Base-by-base conservation (phyloP, 2,329 filamentous ascomycete species). In the Acrocalymma vagum region DNA sequence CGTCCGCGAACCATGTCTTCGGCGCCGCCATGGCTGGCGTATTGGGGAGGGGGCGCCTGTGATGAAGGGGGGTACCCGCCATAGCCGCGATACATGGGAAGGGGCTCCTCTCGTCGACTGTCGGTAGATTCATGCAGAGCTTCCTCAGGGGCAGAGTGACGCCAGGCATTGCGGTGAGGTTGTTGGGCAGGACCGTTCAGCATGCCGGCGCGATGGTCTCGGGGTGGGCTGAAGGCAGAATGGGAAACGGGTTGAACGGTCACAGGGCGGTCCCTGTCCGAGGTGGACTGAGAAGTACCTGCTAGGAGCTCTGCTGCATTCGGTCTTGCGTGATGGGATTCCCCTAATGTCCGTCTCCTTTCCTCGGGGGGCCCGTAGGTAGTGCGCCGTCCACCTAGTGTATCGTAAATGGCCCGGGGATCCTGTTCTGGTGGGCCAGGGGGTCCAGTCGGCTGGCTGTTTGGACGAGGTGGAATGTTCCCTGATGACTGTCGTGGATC, bases 201-300 rank as follows among this genome's bases (percentile, higher is more conserved):
- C n/a, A n/a, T n/a, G n/a, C n/a, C n/a, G n/a, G n/a, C n/a, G n/a
- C n/a, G n/a, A n/a, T n/a, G n/a, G 17, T 62, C 57, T 18, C 55
- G 59, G 24, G 68, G 70, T 11, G 67, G 68, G 23, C 67, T 68
- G 42, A 69, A 72, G 6, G 54, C 47, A 20, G 67, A 65, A 25
- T 71, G 68, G 13, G 65, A 64, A 21, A 71, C 51, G 17, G 70
- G 69, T 37, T 72, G 68, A 7, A 71, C 69, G 6, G 69, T 72
- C 2, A 65, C 62, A 6, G 70, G 61, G 13, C 69, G 58, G 21
- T 71, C 62, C 38, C 61, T 55, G 38, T 62, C 57, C 7, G 53
- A 39, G 9, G 48, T 33, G 13, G 49, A 42, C 32, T 61, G 58
- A 6, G 49, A 29, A 22, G 34, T 39, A n/a, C 45, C 53, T 18